Evolutionary conservation across 2,329 filamentous ascomycete species (phyloP).

Genomic region (Zymoseptoria tritici): DNA sequence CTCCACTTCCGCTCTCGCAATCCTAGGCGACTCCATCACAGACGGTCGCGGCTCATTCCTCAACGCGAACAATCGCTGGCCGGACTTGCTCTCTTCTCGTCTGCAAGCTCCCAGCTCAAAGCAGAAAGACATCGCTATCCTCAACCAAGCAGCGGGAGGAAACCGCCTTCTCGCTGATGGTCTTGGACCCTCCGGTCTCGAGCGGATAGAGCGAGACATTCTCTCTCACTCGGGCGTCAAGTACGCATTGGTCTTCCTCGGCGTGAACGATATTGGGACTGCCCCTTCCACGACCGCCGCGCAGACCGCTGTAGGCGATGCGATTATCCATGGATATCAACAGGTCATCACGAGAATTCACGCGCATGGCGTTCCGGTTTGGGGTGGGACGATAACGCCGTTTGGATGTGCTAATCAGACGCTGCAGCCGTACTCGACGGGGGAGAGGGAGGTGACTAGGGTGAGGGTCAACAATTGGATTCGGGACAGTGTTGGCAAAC

Average conservation of each 20-base stretch:
- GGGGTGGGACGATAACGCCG: slow-evolving; percentile 60
- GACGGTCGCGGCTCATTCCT: slow-evolving; percentile 55
- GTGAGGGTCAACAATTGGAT: slow-evolving; percentile 57
- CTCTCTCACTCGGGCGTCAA: slow-evolving; percentile 50
- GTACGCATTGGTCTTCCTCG: slow-evolving; percentile 60
- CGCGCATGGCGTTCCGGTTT: slow-evolving; percentile 48
- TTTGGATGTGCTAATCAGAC: slow-evolving; percentile 43
- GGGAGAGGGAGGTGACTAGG: slow-evolving; percentile 49
- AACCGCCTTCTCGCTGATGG: slow-evolving; percentile 57
- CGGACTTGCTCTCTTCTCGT: slow-evolving; percentile 48
- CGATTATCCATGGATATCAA: slow-evolving; percentile 50
- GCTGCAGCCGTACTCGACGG: slow-evolving; percentile 48
- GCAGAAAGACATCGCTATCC: slow-evolving; percentile 47
- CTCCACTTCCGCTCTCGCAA: slow-evolving; percentile 40
- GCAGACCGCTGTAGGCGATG: slow-evolving; percentile 43
- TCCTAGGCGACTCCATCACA: slow-evolving; percentile 59
- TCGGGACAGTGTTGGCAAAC: slow-evolving; percentile 31
- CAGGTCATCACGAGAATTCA: slow-evolving; percentile 52
- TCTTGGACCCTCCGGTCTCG: slow-evolving; percentile 54
- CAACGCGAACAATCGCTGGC: slow-evolving; percentile 55
- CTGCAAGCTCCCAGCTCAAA: slow-evolving; percentile 39
- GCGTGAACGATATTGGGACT: slow-evolving; percentile 61
- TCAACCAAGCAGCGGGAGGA: slow-evolving; percentile 63
- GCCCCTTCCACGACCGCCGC: slow-evolving; percentile 37
- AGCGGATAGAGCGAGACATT: slow-evolving; percentile 58